Evolutionary conservation across 805 yeast species (phyloP).

Genomic region (Monosporozyma yasuniensis): DNA sequence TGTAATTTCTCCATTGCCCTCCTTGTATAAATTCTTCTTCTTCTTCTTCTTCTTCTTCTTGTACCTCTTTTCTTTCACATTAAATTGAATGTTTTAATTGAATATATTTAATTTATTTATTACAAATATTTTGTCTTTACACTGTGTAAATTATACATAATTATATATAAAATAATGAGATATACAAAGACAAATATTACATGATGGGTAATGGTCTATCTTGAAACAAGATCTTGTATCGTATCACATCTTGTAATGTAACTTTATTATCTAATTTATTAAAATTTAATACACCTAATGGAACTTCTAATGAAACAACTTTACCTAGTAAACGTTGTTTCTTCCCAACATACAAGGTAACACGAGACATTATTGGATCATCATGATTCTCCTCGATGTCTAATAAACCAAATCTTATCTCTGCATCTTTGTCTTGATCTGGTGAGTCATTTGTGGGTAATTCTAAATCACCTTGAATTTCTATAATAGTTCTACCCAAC

Average conservation of each 20-base stretch:
- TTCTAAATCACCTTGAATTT: slow-evolving; percentile 66
- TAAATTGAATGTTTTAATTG: not conserved
- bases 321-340: slow-evolving; percentile 62
- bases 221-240: slow-evolving; percentile 50
- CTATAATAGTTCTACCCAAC: slow-evolving; percentile 51
- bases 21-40: not conserved
- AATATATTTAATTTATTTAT: not conserved
- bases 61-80: not conserved
- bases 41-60: not conserved
- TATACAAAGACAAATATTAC: slow-evolving; percentile 29
- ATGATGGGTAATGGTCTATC: slow-evolving; percentile 71
- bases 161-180: not conserved
- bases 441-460: slow-evolving; percentile 7
- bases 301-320: slow-evolving; percentile 50
- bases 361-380: not conserved
- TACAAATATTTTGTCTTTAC: not conserved
- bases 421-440: slow-evolving; percentile 13
- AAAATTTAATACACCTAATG: slow-evolving; percentile 53
- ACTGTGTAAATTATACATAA: not conserved
- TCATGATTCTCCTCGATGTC: slow-evolving; percentile 33
- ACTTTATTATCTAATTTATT: slow-evolving; percentile 29
- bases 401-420: slow-evolving; percentile 22
- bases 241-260: slow-evolving; percentile 50
- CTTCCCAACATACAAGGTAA: slow-evolving; percentile 51
- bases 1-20: slow-evolving; percentile 42